phyloP scores from a whole-genome alignment of 2,329 filamentous ascomycete species.

The Myriosclerotinia curreyana region DNA sequence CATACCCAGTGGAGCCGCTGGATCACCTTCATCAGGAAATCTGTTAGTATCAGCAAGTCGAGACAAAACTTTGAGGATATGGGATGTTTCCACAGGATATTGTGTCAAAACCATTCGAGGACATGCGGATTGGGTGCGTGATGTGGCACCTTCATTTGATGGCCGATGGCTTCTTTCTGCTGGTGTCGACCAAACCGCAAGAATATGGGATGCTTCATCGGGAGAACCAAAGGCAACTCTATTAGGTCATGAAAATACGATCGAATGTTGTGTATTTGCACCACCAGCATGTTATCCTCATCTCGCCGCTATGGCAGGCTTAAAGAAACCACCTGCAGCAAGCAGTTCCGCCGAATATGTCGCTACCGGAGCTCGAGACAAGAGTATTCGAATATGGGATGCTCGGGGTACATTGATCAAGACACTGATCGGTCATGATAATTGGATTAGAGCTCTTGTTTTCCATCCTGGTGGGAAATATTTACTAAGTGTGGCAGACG shows the following conservation, averaged over 20 bases:
- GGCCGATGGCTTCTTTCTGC: slow-evolving; percentile 80
- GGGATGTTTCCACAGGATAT: slow-evolving; percentile 91
- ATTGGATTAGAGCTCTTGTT: slow-evolving; percentile 82
- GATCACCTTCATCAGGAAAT: slow-evolving; percentile 75
- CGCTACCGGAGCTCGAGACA: slow-evolving; percentile 85
- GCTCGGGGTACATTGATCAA: slow-evolving; percentile 79
- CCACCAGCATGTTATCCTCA: slow-evolving; percentile 75
- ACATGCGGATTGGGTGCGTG: slow-evolving; percentile 87
- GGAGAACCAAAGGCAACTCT: slow-evolving; percentile 75
- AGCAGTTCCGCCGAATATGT: slow-evolving; percentile 81
- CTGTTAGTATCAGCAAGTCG: slow-evolving; percentile 81
- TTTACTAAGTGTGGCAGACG: slow-evolving; percentile 79
- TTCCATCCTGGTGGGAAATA: slow-evolving; percentile 95
- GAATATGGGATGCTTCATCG: slow-evolving; percentile 78
- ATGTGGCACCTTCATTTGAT: slow-evolving; percentile 77
- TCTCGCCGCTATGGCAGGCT: slow-evolving; percentile 71
- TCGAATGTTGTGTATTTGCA: slow-evolving; percentile 84
- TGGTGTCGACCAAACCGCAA: slow-evolving; percentile 76
- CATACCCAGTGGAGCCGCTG: slow-evolving; percentile 77
- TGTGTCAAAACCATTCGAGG: slow-evolving; percentile 87
- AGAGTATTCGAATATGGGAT: slow-evolving; percentile 88
- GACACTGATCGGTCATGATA: slow-evolving; percentile 83
- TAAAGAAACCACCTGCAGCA: slow-evolving; percentile 75
- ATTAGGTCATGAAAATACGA: slow-evolving; percentile 79
- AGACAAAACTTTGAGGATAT: slow-evolving; percentile 81